Conservation (phyloP, 148 eudicot species). For the Vaccinium darrowii region DNA sequence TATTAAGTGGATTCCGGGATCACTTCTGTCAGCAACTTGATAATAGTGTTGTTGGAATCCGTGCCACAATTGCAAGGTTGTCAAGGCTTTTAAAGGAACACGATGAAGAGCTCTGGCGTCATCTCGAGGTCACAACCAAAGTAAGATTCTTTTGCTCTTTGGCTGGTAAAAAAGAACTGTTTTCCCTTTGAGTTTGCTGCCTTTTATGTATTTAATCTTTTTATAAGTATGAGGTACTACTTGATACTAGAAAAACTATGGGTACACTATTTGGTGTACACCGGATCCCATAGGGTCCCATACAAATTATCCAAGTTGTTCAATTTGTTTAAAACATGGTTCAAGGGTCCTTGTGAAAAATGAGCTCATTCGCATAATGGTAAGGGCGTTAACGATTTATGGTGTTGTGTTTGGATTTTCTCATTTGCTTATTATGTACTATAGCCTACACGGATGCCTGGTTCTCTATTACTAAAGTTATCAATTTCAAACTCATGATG, state of each 20-base stretch:
- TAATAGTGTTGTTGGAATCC: constrained; percentile 94
- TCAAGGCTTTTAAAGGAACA: constrained; percentile 83
- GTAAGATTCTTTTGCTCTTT: constrained; percentile 35
- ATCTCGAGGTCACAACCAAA: constrained; percentile 93
- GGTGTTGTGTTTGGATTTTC: background rate
- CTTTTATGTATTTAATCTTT: background rate
- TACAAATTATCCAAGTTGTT: too few species aligned
- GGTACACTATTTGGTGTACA: too few species aligned
- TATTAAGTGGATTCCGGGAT: constrained; percentile 89
- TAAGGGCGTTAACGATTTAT: background rate
- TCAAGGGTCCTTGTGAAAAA: too few species aligned
- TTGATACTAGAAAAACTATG: background rate
- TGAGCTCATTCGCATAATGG: too few species aligned
- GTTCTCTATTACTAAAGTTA: background rate
- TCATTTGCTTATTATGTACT: background rate
- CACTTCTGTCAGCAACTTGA: constrained; percentile 96
- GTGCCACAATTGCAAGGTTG: constrained; percentile 83
- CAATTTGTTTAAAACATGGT: too few species aligned
- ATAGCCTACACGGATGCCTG: background rate
- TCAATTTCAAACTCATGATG: background rate
- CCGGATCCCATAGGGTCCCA: too few species aligned
- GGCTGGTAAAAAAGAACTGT: background rate
- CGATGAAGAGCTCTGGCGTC: constrained; percentile 99
- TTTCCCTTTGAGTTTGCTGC: constrained; percentile 1
- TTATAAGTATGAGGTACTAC: background rate